Conservation (phyloP, 139 green algal species). For the Chlorella sp. region DNA sequence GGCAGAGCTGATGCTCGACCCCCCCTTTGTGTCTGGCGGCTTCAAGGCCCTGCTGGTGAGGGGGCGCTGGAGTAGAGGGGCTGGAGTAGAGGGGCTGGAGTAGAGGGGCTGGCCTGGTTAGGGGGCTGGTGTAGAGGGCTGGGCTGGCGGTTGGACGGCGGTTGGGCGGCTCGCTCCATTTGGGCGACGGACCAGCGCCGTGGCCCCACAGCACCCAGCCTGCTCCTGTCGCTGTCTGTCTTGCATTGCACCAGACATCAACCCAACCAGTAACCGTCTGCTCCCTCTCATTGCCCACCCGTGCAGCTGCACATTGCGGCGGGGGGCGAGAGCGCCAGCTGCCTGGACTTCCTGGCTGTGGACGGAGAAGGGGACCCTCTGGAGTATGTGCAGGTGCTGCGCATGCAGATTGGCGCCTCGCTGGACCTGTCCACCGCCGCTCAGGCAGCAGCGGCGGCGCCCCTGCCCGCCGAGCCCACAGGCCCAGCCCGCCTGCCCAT, state of each 20-base stretch:
- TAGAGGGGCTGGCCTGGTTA: too few relatives aligned
- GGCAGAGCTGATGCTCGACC: neutral
- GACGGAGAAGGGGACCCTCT: neutral
- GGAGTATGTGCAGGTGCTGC: neutral
- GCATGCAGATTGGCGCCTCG: neutral
- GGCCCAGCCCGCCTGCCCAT: too few relatives aligned
- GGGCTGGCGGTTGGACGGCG: neutral
- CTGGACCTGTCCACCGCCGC: neutral
- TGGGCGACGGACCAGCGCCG: too few relatives aligned
- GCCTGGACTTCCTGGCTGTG: neutral
- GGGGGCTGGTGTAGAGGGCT: too few relatives aligned
- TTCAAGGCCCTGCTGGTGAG: slow-evolving; percentile 10
- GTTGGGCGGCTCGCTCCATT: too few relatives aligned
- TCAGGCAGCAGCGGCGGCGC: too few relatives aligned
- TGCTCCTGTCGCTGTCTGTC: neutral
- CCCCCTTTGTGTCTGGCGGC: neutral
- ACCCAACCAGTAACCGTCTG: neutral
- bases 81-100: too few relatives aligned
- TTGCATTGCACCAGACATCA: too few relatives aligned
- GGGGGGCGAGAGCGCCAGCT: neutral
- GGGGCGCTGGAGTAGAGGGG: too few relatives aligned
- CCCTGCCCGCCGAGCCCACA: too few relatives aligned
- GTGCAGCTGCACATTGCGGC: neutral
- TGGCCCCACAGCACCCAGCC: too few relatives aligned
- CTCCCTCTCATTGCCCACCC: neutral